phyloP scores from a whole-genome alignment of 257 asterid species.

The Lantana camara region DNA sequence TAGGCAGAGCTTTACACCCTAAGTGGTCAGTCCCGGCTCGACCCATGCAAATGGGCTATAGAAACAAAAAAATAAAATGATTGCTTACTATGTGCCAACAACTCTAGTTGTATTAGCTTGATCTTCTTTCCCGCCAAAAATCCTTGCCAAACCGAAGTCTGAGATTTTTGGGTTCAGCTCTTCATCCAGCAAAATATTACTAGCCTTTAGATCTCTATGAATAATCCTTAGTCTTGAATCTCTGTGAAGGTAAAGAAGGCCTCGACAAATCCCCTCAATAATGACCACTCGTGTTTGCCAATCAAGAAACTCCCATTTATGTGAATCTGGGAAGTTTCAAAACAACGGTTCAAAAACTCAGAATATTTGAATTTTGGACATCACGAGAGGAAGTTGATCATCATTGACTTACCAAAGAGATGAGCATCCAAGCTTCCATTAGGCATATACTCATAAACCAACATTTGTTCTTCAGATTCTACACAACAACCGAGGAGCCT shows the following conservation, averaged over 20 bases:
- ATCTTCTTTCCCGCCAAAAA: constrained; percentile 36
- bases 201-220: constrained; percentile 36
- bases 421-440: constrained; percentile 42
- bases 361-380: background rate
- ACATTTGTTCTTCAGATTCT: constrained; percentile 37
- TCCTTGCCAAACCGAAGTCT: constrained; percentile 49
- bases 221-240: constrained; percentile 34
- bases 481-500: constrained; percentile 48
- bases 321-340: constrained; percentile 21
- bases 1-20: no score
- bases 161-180: constrained; percentile 37
- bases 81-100: constrained; percentile 53
- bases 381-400: background rate
- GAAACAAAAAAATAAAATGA: background rate
- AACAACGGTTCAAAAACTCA: background rate
- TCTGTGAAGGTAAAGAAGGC: constrained; percentile 48
- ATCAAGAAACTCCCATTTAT: constrained; percentile 26
- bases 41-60: no score
- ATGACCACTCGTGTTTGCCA: constrained; percentile 36
- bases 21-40: no score
- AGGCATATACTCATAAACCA: constrained; percentile 48
- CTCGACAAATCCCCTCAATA: constrained; percentile 40
- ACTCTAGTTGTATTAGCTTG: constrained; percentile 40
- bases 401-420: constrained; percentile 38
- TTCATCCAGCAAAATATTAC: constrained; percentile 39